These are phyloP conservation scores for Tuber borchii DNA, from an alignment of 495 filamentous ascomycete species.

Conservation along the genomic window DNA sequence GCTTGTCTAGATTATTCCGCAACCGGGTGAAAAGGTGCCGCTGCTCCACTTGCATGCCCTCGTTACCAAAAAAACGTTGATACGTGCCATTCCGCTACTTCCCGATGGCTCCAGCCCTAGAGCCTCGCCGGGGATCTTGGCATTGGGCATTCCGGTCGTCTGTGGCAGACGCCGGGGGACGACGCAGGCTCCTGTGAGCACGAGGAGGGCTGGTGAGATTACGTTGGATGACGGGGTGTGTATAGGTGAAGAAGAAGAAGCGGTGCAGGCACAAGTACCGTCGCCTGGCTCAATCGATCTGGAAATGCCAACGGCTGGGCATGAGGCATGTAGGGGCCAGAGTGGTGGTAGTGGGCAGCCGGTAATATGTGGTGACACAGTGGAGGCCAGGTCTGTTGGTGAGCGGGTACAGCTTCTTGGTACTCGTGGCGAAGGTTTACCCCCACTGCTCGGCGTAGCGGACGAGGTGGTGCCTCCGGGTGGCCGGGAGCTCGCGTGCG, in stretches of 20 bases:
- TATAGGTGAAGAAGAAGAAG: neutral
- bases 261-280: neutral
- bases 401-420: neutral
- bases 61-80: conserved; percentile 31
- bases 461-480: neutral
- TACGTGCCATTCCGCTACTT: conserved; percentile 37
- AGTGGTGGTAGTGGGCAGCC: neutral
- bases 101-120: conserved; percentile 37
- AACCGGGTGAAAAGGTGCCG: conserved; percentile 30
- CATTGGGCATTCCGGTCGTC: conserved; percentile 29
- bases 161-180: conserved; percentile 14
- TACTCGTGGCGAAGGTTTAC: neutral
- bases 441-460: neutral
- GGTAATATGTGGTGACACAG: neutral
- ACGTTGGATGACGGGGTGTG: conserved; percentile 23
- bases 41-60: conserved; percentile 35
- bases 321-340: neutral
- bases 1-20: conserved; percentile 31
- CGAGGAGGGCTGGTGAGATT: conserved; percentile 19
- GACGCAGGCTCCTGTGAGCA: conserved; percentile 9
- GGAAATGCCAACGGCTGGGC: neutral
- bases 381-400: neutral
- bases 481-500: neutral
- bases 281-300: neutral
- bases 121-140: conserved; percentile 31